Percentiles rank a stretch among this genome's conserved stretches.
These are phyloP conservation scores for Diaporthe velutina DNA, from an alignment of 2,329 filamentous ascomycete species.

Conservation along the genomic window DNA sequence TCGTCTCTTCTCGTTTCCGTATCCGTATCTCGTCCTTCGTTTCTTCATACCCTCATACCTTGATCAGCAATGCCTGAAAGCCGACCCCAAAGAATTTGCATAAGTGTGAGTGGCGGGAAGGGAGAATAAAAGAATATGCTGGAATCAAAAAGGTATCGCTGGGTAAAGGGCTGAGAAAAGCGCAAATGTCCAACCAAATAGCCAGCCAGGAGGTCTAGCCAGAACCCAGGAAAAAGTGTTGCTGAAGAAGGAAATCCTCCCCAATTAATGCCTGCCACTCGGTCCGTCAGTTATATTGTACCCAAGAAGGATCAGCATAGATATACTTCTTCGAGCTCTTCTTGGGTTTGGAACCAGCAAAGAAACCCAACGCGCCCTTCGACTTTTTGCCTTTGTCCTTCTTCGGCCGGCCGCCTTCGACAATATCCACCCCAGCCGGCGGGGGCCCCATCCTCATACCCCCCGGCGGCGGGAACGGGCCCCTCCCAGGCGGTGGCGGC, in stretches of 20 bases:
- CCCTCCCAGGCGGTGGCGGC: background rate
- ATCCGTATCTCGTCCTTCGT: constrained; percentile 4
- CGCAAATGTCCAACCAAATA: background rate
- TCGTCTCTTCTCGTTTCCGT: background rate
- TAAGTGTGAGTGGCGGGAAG: constrained; percentile 2
- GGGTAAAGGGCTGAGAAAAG: constrained; percentile 4
- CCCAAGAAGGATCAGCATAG: background rate
- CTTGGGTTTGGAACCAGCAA: constrained; percentile 45
- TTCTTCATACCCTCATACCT: constrained; percentile 1
- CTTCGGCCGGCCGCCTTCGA: constrained; percentile 46
- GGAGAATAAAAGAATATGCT: background rate
- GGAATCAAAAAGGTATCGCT: constrained; percentile 24
- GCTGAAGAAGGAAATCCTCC: constrained; percentile 17
- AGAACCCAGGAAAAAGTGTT: constrained; percentile 8
- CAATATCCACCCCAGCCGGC: constrained; percentile 40
- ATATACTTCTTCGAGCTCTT: constrained; percentile 49
- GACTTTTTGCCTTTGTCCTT: constrained; percentile 46
- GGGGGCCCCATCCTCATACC: constrained; percentile 19
- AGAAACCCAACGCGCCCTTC: constrained; percentile 30
- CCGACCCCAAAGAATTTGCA: background rate
- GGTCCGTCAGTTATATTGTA: constrained; percentile 14
- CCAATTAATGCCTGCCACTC: constrained; percentile 10
- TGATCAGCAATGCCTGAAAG: background rate
- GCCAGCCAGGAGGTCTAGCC: background rate
- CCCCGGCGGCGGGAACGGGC: background rate